Evolutionary conservation across 768 basidiomycete genomes (phyloP).

Genomic region (Tubosaeta sp.): DNA sequence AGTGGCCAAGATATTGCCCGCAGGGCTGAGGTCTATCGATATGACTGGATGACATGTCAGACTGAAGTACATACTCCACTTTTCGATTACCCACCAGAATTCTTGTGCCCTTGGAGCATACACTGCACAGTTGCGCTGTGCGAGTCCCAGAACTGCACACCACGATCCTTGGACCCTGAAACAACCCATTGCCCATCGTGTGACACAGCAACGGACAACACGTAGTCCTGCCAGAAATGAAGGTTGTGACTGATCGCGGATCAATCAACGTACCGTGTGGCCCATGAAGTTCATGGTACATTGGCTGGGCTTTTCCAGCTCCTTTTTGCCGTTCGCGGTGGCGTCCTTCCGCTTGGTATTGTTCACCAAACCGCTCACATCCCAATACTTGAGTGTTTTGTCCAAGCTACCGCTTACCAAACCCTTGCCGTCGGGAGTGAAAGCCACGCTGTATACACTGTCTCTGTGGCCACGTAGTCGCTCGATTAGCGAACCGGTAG

Average conservation of each 20-base stretch:
- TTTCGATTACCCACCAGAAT: conserved; percentile 48
- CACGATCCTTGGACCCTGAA: conserved; percentile 92
- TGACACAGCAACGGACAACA: conserved; percentile 73
- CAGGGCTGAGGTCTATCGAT: conserved; percentile 64
- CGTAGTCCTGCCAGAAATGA: conserved; percentile 50
- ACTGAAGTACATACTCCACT: background rate
- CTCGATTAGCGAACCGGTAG: conserved; percentile 62
- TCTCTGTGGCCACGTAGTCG: conserved; percentile 75
- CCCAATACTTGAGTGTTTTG: conserved; percentile 86
- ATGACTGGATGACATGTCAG: conserved; percentile 44
- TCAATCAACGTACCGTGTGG: conserved; percentile 61
- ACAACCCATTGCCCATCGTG: conserved; percentile 95
- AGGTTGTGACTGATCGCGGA: background rate
- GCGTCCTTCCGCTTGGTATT: conserved; percentile 31
- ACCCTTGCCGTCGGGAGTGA: conserved; percentile 86
- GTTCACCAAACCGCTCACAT: conserved; percentile 44
- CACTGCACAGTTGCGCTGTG: conserved; percentile 77
- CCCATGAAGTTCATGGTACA: conserved; percentile 87
- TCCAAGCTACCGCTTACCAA: conserved; percentile 91
- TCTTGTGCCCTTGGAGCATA: conserved; percentile 80
- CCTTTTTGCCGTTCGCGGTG: conserved; percentile 44
- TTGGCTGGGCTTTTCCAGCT: conserved; percentile 44
- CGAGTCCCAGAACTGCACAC: conserved; percentile 93
- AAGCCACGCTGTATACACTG: conserved; percentile 86
- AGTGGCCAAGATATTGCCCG: conserved; percentile 59